These are phyloP conservation scores for Apostasia shenzhenica DNA, from an alignment of 106 monocot genomes.

Conservation along the genomic window DNA sequence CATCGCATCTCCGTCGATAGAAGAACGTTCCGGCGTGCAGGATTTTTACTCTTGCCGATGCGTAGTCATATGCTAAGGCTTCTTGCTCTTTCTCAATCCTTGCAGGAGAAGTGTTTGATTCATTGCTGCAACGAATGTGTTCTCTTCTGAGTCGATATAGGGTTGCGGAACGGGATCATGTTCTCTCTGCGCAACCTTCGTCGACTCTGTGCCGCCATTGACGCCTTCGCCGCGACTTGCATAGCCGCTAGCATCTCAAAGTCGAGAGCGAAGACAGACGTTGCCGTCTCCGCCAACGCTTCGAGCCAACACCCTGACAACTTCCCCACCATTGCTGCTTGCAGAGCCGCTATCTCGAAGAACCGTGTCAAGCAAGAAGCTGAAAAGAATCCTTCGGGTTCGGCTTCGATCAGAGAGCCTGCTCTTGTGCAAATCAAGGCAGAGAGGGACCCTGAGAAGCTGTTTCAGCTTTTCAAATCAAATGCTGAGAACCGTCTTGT, in stretches of 20 bases:
- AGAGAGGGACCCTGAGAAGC: slow-evolving; percentile 73
- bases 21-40: background rate
- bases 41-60: too few species aligned
- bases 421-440: slow-evolving; percentile 61
- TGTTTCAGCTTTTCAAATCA: slow-evolving; percentile 53
- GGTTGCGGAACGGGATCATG: slow-evolving; percentile 26
- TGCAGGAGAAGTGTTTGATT: too few species aligned
- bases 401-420: slow-evolving; percentile 23
- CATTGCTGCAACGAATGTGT: background rate
- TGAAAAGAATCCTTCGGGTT: slow-evolving; percentile 7
- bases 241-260: slow-evolving; percentile 62
- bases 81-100: too few species aligned
- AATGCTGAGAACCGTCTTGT: slow-evolving; percentile 74
- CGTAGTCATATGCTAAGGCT: too few species aligned
- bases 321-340: slow-evolving; percentile 60
- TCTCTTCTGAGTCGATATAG: background rate
- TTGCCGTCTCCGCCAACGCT: slow-evolving; percentile 17
- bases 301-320: slow-evolving; percentile 19
- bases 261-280: slow-evolving; percentile 25
- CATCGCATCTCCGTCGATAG: background rate
- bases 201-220: slow-evolving; percentile 70
- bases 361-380: background rate
- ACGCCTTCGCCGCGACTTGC: slow-evolving; percentile 59
- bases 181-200: slow-evolving; percentile 45
- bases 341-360: slow-evolving; percentile 35